A percentile compares a stretch with the other conserved stretches of the same genome.
phyloP scores from a whole-genome alignment of 2,329 filamentous ascomycete genomes.

The Hawksworthiomyces lignivorus region DNA sequence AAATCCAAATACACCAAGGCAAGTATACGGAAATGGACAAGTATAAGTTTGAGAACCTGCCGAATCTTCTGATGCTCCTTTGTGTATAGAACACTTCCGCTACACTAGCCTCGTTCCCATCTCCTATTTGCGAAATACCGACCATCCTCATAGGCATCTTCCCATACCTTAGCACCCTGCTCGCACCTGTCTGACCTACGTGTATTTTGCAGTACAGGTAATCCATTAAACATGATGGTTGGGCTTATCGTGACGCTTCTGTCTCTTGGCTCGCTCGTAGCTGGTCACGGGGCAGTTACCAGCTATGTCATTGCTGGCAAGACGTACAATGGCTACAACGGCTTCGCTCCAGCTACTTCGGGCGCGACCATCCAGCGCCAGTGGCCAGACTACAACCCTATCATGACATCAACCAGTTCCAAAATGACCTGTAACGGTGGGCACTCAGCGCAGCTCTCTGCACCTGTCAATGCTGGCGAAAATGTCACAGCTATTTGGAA shows the following conservation, averaged over 20 bases:
- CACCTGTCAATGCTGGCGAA: slow-evolving; percentile 38
- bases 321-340: slow-evolving; percentile 29
- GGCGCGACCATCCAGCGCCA: slow-evolving; percentile 44
- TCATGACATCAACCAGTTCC: slow-evolving; percentile 36
- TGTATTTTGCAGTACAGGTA: no score
- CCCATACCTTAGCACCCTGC: no score
- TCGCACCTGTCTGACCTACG: no score
- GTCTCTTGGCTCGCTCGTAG: slow-evolving; percentile 19
- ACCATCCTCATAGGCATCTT: no score
- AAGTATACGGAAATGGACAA: no score
- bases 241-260: neutral
- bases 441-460: slow-evolving; percentile 35
- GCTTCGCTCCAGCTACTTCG: slow-evolving; percentile 40
- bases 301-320: slow-evolving; percentile 22
- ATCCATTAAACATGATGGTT: no score
- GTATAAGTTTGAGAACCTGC: no score
- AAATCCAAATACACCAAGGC: no score
- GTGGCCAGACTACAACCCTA: slow-evolving; percentile 51
- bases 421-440: slow-evolving; percentile 51
- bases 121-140: no score
- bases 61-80: no score
- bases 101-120: no score
- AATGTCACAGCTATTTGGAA: slow-evolving; percentile 43
- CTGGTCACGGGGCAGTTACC: slow-evolving; percentile 27
- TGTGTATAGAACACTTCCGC: no score